A percentile compares a stretch with the other conserved stretches of the same genome.
Evolutionary conservation across 495 filamentous ascomycete genomes (phyloP).

Genomic region (Neurospora sp.): DNA sequence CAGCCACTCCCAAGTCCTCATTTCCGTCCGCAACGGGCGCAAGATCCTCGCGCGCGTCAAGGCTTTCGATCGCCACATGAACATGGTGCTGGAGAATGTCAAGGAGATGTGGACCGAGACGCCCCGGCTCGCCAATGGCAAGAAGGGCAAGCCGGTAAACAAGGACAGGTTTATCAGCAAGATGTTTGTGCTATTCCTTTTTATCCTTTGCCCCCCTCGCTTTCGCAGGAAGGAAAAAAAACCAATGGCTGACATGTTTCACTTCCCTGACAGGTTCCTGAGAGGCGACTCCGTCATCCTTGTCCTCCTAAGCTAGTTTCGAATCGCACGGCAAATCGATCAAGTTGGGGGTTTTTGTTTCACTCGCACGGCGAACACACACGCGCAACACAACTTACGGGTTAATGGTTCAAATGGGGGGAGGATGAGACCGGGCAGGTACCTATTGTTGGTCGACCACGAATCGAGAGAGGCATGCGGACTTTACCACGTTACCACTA

Average conservation of each 20-base stretch:
- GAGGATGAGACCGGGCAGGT: not conserved
- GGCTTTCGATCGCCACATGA: conserved; percentile 37
- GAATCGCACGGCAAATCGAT: not conserved
- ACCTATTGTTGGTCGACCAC: not conserved
- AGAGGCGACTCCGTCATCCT: conserved; percentile 90
- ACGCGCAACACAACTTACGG: not conserved
- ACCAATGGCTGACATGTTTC: conserved; percentile 14
- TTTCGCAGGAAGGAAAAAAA: not conserved
- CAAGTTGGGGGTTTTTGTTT: not conserved
- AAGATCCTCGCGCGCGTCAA: conserved; percentile 31
- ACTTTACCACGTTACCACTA: not conserved
- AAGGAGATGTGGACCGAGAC: conserved; percentile 99
- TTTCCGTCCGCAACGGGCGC: conserved; percentile 71
- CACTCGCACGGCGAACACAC: not conserved
- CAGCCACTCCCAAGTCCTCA: conserved; percentile 74
- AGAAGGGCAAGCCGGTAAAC: conserved; percentile 85
- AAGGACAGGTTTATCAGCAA: conserved; percentile 99
- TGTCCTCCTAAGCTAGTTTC: conserved; percentile 65
- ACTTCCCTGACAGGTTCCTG: conserved; percentile 56
- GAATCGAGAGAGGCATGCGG: not conserved
- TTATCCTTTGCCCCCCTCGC: not conserved
- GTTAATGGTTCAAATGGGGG: not conserved
- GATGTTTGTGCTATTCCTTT: conserved; percentile 51
- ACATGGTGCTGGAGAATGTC: conserved; percentile 24
- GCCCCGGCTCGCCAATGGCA: conserved; percentile 60